Evolutionary conservation across 495 filamentous ascomycete species (phyloP).

Genomic region (Chaetomidium leptoderma): DNA sequence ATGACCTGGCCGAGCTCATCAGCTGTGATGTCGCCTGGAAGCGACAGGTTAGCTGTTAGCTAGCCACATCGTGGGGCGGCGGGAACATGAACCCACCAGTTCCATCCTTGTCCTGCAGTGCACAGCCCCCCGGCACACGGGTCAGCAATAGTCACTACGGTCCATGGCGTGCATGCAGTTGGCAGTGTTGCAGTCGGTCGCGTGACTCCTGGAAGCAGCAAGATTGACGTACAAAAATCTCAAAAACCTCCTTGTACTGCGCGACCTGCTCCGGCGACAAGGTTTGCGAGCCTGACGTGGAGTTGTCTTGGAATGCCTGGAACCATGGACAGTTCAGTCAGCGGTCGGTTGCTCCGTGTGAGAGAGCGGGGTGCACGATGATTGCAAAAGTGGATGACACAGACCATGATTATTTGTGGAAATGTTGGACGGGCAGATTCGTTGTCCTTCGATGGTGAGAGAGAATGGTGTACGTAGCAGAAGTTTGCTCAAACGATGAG

Average conservation of each 20-base stretch:
- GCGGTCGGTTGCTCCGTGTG: neutral
- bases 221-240: conserved; percentile 72
- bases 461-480: neutral
- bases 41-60: neutral
- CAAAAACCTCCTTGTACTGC: conserved; percentile 91
- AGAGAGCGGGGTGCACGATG: no score
- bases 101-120: conserved; percentile 81
- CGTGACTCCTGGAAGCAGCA: neutral
- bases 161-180: conserved; percentile 7
- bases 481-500: no score
- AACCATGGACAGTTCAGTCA: neutral
- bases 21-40: conserved; percentile 40
- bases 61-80: neutral
- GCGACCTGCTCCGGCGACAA: conserved; percentile 86
- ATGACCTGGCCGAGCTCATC: conserved; percentile 43
- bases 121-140: conserved; percentile 16
- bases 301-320: conserved; percentile 26
- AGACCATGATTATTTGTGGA: no score
- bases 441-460: neutral
- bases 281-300: conserved; percentile 49
- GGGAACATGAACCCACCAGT: conserved; percentile 63
- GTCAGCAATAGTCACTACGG: conserved; percentile 11
- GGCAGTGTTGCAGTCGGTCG: conserved; percentile 3
- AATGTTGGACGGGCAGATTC: no score
- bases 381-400: no score